phyloP scores from a whole-genome alignment of 768 basidiomycete species.

The Kwoniella dejecticola region DNA sequence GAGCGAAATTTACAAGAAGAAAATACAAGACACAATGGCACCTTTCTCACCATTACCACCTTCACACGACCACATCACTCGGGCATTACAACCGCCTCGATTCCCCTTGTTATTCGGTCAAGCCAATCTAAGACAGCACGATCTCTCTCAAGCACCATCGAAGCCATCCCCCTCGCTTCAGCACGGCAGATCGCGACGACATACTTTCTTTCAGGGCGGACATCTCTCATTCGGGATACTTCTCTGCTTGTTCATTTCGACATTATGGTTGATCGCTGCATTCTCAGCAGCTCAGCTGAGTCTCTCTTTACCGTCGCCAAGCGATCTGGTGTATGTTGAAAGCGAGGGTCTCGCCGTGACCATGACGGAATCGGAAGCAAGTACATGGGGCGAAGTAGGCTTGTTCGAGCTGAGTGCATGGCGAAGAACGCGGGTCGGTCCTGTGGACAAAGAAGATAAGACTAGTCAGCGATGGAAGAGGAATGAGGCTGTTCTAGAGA shows the following conservation, averaged over 20 bases:
- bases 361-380: neutral
- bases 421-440: slow-evolving; percentile 16
- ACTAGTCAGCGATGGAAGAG: slow-evolving; percentile 5
- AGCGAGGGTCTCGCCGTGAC: neutral
- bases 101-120: slow-evolving; percentile 17
- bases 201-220: slow-evolving; percentile 5
- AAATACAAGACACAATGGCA: slow-evolving; percentile 13
- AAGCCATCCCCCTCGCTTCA: neutral
- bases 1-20: neutral
- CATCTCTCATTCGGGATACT: slow-evolving; percentile 10
- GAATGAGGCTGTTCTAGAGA: slow-evolving; percentile 21
- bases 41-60: slow-evolving; percentile 22
- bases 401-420: slow-evolving; percentile 14
- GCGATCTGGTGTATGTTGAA: neutral
- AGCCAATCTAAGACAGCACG: slow-evolving; percentile 9
- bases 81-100: neutral
- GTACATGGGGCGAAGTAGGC: slow-evolving; percentile 14
- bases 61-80: neutral
- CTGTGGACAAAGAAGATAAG: slow-evolving; percentile 7
- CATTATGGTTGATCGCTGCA: slow-evolving; percentile 15
- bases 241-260: slow-evolving; percentile 16
- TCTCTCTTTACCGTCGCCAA: neutral
- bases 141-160: neutral
- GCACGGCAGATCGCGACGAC: neutral
- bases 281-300: slow-evolving; percentile 12